Base-by-base conservation (phyloP, 2,329 filamentous ascomycete genomes). In the Cylindrodendrum hubeiense region DNA sequence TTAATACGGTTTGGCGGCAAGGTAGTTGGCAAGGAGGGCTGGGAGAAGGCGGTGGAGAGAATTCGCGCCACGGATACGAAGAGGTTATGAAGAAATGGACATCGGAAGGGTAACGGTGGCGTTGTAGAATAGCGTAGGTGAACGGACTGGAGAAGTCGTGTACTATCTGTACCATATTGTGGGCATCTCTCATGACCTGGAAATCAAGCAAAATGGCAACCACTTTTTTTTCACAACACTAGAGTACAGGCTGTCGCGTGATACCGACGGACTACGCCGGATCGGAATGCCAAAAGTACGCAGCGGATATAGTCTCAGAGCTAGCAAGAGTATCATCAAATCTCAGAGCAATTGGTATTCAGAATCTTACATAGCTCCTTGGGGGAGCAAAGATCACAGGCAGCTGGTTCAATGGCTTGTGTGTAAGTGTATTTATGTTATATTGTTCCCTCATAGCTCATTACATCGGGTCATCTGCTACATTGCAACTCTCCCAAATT, bases 1-100 rank as follows among this genome's bases (percentile, higher is more conserved):
- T 82, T 98, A 67, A 81, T 98, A 54, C 89, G 88, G 77, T 91
- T 95, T 72, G 87, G 85, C 7, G 91, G 90, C 17, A 83, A 87
- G 71, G 74, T 78, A 43, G 87, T 90, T 2, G 87, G 87, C 1
- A 74, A 80, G 50, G 77, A 82, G 43, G 86, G 86, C 3, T 89
- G 87, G 87, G 80, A 84, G 72, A 79, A 83, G 69, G 82, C 81
- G 2, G 84, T 85, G 1, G 81, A 82, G 77, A 82, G 80, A 54
- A 83, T 89, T 50, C 79, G 87, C 63, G 80, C 83, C 63, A 79
- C 80, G 17, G 86, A 86, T 68, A 78, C 79, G 71, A 75, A 82
- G 75, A 84, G 85, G 75, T 79, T 88, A 85, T 89, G 79, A 80
- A 66, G 47, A 30, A 43, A 24, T 13, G n/a, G 33, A 37, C 21